These are phyloP conservation scores for Aureobasidium subglaciale DNA, from an alignment of 2,329 filamentous ascomycete species.

Conservation along the genomic window DNA sequence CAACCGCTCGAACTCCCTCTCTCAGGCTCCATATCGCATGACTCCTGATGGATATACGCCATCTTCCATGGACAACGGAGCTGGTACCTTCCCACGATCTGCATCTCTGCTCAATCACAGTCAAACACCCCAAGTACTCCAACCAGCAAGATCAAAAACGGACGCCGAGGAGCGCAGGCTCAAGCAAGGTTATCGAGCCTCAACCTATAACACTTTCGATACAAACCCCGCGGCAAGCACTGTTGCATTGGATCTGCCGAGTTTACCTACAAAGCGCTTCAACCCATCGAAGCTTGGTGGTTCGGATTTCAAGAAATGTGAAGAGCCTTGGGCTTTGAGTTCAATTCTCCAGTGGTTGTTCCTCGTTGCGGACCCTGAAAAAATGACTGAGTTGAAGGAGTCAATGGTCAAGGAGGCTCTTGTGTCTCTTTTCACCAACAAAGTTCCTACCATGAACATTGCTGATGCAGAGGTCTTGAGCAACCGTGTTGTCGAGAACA, in stretches of 20 bases:
- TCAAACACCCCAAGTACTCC: constrained; percentile 67
- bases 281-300: constrained; percentile 74
- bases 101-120: constrained; percentile 78
- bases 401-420: constrained; percentile 82
- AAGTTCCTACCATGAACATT: constrained; percentile 97
- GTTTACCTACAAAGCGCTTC: constrained; percentile 74
- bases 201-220: constrained; percentile 42
- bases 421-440: constrained; percentile 82
- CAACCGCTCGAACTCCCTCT: constrained; percentile 11
- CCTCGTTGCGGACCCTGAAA: constrained; percentile 67
- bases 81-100: constrained; percentile 53
- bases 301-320: constrained; percentile 75
- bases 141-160: constrained; percentile 87
- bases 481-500: constrained; percentile 66
- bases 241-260: constrained; percentile 73
- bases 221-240: constrained; percentile 31
- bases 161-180: constrained; percentile 68
- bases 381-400: constrained; percentile 78
- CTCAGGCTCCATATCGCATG: constrained; percentile 14
- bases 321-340: constrained; percentile 88
- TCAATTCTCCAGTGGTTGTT: constrained; percentile 81
- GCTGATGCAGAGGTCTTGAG: constrained; percentile 89
- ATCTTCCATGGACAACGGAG: constrained; percentile 7
- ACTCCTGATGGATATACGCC: constrained; percentile 11
- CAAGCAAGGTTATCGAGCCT: constrained; percentile 41